These are phyloP conservation scores for Globisporangium orthogonon DNA, from an alignment of 352 stramenopile species.

Conservation along the genomic window DNA sequence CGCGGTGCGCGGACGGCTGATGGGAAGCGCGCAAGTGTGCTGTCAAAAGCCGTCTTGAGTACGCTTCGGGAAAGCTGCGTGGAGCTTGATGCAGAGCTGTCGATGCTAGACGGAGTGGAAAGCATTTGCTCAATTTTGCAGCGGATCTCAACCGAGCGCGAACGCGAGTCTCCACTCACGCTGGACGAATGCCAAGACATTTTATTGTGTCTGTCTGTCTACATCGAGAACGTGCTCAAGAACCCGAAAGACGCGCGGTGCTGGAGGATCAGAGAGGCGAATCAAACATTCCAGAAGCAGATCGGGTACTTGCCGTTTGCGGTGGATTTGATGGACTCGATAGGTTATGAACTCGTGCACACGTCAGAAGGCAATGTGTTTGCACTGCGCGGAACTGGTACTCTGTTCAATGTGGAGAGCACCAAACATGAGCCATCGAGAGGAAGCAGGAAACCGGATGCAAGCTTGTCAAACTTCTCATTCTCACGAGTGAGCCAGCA, in stretches of 20 bases:
- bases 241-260: slow-evolving; percentile 63
- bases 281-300: slow-evolving; percentile 51
- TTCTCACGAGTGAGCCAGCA: slow-evolving; percentile 57
- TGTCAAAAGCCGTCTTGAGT: slow-evolving; percentile 37
- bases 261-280: slow-evolving; percentile 59
- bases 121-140: slow-evolving; percentile 51
- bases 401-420: neutral
- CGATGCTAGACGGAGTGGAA: slow-evolving; percentile 57
- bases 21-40: slow-evolving; percentile 34
- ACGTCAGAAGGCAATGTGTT: slow-evolving; percentile 41
- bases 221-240: slow-evolving; percentile 59
- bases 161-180: slow-evolving; percentile 20
- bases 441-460: slow-evolving; percentile 2
- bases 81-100: slow-evolving; percentile 46
- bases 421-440: neutral
- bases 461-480: slow-evolving; percentile 48
- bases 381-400: slow-evolving; percentile 37
- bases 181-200: slow-evolving; percentile 39
- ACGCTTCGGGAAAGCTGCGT: slow-evolving; percentile 39
- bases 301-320: slow-evolving; percentile 46
- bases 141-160: slow-evolving; percentile 26
- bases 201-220: slow-evolving; percentile 27
- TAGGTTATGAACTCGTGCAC: slow-evolving; percentile 44
- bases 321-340: slow-evolving; percentile 49
- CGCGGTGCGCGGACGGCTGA: slow-evolving; percentile 27